A percentile compares a stretch with the other conserved stretches of the same genome.
These are phyloP conservation scores for Dioscorea cayenensis DNA, from an alignment of 116 monocot species.

Conservation along the genomic window DNA sequence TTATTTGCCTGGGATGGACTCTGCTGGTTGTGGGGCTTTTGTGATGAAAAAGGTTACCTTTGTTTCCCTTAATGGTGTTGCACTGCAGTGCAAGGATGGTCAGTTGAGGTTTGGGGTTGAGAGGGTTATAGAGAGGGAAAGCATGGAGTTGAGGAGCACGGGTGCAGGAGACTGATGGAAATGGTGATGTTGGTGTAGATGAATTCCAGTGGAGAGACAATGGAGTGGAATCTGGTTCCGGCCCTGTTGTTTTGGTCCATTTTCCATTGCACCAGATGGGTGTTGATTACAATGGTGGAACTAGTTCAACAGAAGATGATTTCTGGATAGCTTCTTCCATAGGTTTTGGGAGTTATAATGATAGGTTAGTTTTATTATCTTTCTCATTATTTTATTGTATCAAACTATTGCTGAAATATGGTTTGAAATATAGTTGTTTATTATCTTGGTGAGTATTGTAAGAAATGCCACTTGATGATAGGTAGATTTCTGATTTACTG, in stretches of 20 bases:
- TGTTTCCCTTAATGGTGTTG: constrained; percentile 45
- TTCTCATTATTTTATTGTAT: neutral
- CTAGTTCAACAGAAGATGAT: neutral
- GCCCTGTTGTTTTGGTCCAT: constrained; percentile 66
- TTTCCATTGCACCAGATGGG: constrained; percentile 31
- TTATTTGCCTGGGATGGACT: constrained; percentile 49
- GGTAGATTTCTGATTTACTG: no score
- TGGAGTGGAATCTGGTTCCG: constrained; percentile 31
- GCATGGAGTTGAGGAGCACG: constrained; percentile 21
- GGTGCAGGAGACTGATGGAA: neutral
- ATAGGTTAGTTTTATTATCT: neutral
- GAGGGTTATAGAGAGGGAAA: constrained; percentile 54
- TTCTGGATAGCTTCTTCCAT: neutral
- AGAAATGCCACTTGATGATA: no score
- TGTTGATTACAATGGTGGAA: neutral
- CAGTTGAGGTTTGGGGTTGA: constrained; percentile 48
- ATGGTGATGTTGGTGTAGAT: neutral
- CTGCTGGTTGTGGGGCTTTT: constrained; percentile 43
- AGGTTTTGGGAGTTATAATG: no score
- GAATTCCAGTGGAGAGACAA: constrained; percentile 26
- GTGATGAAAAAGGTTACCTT: constrained; percentile 58
- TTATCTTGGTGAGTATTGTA: no score
- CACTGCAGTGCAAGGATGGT: constrained; percentile 50
- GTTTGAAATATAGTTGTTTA: no score
- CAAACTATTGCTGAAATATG: no score